Evolutionary conservation across 805 yeast species (phyloP), one percentile per base, ranked within the genome.

Genomic region (Lachancea dasiensis): DNA sequence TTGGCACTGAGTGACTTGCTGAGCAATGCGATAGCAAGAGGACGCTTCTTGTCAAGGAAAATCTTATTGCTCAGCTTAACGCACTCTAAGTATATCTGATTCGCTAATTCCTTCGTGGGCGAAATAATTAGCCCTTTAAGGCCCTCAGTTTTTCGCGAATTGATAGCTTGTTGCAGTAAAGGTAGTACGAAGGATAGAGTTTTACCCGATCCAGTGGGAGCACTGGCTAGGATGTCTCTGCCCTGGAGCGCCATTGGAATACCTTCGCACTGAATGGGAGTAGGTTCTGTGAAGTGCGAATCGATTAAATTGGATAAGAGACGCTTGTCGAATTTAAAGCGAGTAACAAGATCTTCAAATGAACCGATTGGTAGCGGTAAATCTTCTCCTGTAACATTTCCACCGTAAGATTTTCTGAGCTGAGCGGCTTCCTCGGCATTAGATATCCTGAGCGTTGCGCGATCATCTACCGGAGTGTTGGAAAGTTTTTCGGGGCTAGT

Each of bases 121-220:
- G 97, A 79, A 8, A 92, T 74, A 6, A 92, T 75, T 36, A 92
- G 64, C 0, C 95, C 94, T 48, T 82, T 69, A 7, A 85, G 67
- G 1, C 83, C 84, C 10, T 45, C 34, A 9, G 49, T 41, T 31
- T 54, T 50, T 31, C 45, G 54, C 21, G 52, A 50, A 19, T 48
- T 44, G 11, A 64, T 52, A 3, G 73, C 58, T 40, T 64, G 64
- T 30, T 85, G 92, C 15, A 92, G 61, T 50, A 90, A 51, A 3
- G 99, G 98, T 13, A 87, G 75, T 40, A 85, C 65, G 56, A 83
- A 92, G 21, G 97, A 95, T 34, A 92, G 67, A 0, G 98, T 92
- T 58, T 92, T 92, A 69, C 98, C 98, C 4, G 97, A 86, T 50
- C 98, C 98, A 1, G 98, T 92, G 32, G 97, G 97, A 0, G 97